Evolutionary conservation across 306 rosid species (phyloP), one percentile per base, ranked within the genome.

Genomic region (Prunus mume): DNA sequence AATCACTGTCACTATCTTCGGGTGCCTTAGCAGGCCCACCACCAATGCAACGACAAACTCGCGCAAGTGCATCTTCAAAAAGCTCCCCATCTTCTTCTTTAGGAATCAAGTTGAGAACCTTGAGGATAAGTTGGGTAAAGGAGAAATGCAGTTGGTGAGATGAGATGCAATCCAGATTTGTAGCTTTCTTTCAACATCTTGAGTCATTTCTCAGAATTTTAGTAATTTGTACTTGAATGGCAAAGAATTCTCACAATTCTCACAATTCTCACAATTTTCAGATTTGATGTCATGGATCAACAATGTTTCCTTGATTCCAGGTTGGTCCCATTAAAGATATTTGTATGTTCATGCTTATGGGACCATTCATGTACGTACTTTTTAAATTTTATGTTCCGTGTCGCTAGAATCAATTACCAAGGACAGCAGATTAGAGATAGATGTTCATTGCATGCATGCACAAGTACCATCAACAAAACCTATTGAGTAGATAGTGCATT

Each of bases 1-100:
- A 65, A 83, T 96, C 99, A 85, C 98, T 96, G 81, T 91, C 97
- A 78, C 96, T 89, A 81, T 87, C 98, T 65, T 90, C 97, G 76
- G 90, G 83, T 78, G 88, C 90, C 27, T 79, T 75, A 20, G 91
- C 84, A 79, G 85, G 87, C 73, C 99, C 97, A 85, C 99, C 96
- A 78, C 96, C 93, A 43, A 86, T 85, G 71, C 97, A 84, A 65
- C 89, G 90, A 75, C 91, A 65, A 60, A 96, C 92, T 3, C 99
- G 96, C 17, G 93, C 93, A 82, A 96, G 91, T 80, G 99, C 98
- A 56, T 87, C 94, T 81, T 96, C 93, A 65, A 91, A 89, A 71
- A 17, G 77, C 87, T 96, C 99, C n/a, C 99, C 98, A 2, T 91
- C 90, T 46, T 81, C 82, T 76, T 91, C 99, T 84, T 89, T 86